These are phyloP conservation scores for Suillus subaureus DNA, from an alignment of 768 basidiomycete genomes.

Conservation along the genomic window DNA sequence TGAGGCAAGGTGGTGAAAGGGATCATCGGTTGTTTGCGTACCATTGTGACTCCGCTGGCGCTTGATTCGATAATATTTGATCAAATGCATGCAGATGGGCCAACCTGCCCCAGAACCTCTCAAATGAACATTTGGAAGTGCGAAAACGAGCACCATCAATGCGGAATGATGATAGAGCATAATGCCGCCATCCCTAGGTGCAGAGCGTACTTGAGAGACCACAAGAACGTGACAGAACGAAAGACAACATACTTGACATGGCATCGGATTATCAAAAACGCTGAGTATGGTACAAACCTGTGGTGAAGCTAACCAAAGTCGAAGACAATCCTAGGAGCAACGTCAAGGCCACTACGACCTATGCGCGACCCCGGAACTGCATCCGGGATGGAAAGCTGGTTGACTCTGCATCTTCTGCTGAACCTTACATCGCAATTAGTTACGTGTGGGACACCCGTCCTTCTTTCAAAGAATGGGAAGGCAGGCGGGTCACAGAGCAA, in stretches of 20 bases:
- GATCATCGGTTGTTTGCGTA: not conserved
- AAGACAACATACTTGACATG: conserved; percentile 1
- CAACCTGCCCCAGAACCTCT: not conserved
- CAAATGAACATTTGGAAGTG: conserved; percentile 10
- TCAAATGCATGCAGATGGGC: not conserved
- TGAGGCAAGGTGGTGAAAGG: not conserved
- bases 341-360: not conserved
- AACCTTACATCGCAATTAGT: conserved; percentile 8
- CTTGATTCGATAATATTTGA: not conserved
- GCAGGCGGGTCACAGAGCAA: conserved; percentile 11
- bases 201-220: conserved; percentile 4
- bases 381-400: conserved; percentile 12
- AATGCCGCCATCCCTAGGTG: conserved; percentile 1
- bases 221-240: conserved; percentile 9
- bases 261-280: conserved; percentile 1
- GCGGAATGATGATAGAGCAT: conserved; percentile 3
- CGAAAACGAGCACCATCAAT: conserved; percentile 6
- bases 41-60: not conserved
- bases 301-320: conserved; percentile 4
- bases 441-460: conserved; percentile 7
- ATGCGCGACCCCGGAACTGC: conserved; percentile 6
- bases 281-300: conserved; percentile 5
- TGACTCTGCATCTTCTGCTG: conserved; percentile 5
- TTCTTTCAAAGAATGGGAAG: conserved; percentile 10
- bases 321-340: conserved; percentile 4